phyloP scores from a whole-genome alignment of 306 rosid species.

The Gillenia trifoliata region DNA sequence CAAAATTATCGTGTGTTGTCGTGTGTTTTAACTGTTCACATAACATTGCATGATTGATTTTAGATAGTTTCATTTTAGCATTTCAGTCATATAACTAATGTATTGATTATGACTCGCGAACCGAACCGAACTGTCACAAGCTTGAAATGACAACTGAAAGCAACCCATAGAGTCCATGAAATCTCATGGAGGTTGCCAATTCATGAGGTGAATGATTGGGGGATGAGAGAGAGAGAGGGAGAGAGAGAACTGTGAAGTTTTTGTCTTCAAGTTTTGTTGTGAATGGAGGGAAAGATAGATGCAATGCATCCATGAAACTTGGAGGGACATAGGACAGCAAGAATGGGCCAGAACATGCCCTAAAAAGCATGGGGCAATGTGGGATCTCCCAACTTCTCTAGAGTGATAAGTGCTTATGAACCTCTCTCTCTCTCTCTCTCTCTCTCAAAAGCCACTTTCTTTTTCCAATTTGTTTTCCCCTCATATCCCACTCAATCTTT shows the following conservation, averaged over 20 bases:
- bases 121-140: neutral
- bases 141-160: conserved; percentile 10
- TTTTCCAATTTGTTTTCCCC: conserved; percentile 28
- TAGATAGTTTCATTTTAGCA: too few species aligned
- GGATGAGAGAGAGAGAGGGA: neutral
- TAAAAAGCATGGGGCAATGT: conserved; percentile 33
- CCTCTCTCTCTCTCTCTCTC: conserved; percentile 12
- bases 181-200: conserved; percentile 85
- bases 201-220: conserved; percentile 73
- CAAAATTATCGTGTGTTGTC: neutral
- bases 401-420: conserved; percentile 47
- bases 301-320: conserved; percentile 66
- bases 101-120: conserved; percentile 11
- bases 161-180: conserved; percentile 28
- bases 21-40: neutral
- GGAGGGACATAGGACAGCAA: conserved; percentile 50
- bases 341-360: conserved; percentile 50
- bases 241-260: conserved; percentile 4
- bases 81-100: neutral
- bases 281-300: conserved; percentile 37
- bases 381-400: conserved; percentile 47
- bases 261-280: conserved; percentile 11
- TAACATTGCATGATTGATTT: too few species aligned
- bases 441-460: conserved; percentile 32
- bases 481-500: conserved; percentile 46